Conservation (phyloP, 169 alveolate species). For the Plasmodium cynomolgi region DNA sequence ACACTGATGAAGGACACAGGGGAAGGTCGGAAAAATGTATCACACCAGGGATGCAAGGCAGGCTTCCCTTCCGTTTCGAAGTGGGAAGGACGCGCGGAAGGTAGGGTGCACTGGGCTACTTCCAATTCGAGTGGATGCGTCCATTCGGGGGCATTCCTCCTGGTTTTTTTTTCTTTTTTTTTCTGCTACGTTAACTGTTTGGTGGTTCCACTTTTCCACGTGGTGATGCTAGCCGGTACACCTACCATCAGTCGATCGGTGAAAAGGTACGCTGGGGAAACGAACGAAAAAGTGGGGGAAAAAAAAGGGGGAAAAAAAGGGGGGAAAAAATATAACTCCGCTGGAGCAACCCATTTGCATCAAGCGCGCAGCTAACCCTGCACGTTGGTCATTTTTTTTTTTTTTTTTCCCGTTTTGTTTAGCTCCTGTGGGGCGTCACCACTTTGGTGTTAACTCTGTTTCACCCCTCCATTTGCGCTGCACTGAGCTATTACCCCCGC, state of each 20-base stretch:
- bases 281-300: neutral
- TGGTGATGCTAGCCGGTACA: neutral
- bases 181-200: neutral
- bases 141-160: neutral
- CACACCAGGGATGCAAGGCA: too few relatives aligned
- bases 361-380: neutral
- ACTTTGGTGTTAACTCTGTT: neutral
- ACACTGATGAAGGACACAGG: neutral
- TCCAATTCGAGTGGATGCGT: neutral
- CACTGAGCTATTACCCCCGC: neutral
- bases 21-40: neutral
- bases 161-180: too few relatives aligned
- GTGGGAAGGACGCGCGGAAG: neutral
- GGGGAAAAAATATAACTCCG: neutral
- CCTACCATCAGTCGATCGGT: neutral
- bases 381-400: neutral
- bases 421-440: neutral
- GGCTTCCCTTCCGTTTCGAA: neutral
- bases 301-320: too few relatives aligned
- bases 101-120: neutral
- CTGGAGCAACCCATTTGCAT: neutral
- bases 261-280: neutral
- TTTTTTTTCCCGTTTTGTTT: too few relatives aligned
- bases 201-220: neutral
- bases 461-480: neutral